These are phyloP conservation scores for Yamadazyma takamatsuzukensis DNA, from an alignment of 805 yeast genomes.

Conservation along the genomic window DNA sequence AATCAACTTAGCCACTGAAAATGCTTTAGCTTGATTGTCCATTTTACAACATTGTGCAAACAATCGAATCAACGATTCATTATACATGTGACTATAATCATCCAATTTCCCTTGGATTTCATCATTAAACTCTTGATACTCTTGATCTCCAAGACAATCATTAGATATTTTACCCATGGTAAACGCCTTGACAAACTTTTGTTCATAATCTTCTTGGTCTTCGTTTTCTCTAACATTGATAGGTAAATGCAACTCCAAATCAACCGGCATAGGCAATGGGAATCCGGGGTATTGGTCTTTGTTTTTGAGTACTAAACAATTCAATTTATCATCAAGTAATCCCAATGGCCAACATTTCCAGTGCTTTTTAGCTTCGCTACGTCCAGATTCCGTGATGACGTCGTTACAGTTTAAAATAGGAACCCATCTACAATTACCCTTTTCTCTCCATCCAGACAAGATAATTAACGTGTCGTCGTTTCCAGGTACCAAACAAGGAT, in stretches of 20 bases:
- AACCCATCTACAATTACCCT: constrained; percentile 78
- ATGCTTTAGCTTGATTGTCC: constrained; percentile 60
- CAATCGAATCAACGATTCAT: constrained; percentile 71
- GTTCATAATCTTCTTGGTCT: constrained; percentile 51
- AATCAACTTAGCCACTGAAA: constrained; percentile 64
- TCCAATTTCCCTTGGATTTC: constrained; percentile 48
- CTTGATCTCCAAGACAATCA: constrained; percentile 43
- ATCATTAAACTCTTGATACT: constrained; percentile 28
- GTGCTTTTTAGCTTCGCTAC: constrained; percentile 45
- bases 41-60: constrained; percentile 73
- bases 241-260: constrained; percentile 69
- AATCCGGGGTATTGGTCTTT: constrained; percentile 62
- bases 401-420: constrained; percentile 68
- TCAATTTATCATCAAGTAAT: constrained; percentile 61
- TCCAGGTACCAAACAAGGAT: constrained; percentile 82
- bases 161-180: constrained; percentile 59
- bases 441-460: constrained; percentile 73
- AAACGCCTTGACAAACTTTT: constrained; percentile 56
- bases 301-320: constrained; percentile 74
- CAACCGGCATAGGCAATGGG: constrained; percentile 83
- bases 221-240: constrained; percentile 29
- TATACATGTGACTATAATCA: constrained; percentile 56
- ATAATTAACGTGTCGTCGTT: constrained; percentile 67
- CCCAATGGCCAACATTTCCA: constrained; percentile 90
- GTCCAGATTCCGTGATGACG: constrained; percentile 42